Conservation (phyloP, 176 grass and related monocot species). For the Carex scoparia region DNA sequence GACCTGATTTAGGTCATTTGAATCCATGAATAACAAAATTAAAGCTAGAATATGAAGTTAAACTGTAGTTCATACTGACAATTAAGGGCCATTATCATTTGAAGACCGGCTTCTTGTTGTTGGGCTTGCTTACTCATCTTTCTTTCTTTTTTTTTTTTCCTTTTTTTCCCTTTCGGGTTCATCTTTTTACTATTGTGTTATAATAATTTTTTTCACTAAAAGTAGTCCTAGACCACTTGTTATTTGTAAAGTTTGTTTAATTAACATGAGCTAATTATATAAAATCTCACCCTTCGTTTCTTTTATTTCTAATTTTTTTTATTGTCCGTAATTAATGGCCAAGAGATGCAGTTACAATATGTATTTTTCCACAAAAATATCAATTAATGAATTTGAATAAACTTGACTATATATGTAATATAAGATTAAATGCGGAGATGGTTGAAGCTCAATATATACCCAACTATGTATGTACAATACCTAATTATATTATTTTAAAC, state of each 20-base stretch:
- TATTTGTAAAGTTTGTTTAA: neutral
- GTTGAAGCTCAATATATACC: too few relatives aligned
- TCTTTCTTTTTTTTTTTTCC: too few relatives aligned
- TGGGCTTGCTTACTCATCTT: neutral
- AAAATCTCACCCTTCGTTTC: too few relatives aligned
- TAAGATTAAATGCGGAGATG: too few relatives aligned
- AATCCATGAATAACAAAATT: neutral
- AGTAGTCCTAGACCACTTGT: neutral
- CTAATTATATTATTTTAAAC: too few relatives aligned
- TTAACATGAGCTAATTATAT: neutral
- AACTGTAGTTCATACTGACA: neutral
- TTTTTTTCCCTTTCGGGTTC: neutral
- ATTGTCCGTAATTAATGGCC: too few relatives aligned
- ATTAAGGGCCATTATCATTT: neutral
- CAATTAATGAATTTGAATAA: too few relatives aligned
- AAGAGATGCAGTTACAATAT: too few relatives aligned
- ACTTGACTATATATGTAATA: too few relatives aligned
- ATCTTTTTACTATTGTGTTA: neutral
- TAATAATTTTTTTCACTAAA: neutral
- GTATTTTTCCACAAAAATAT: too few relatives aligned
- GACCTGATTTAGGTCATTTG: neutral
- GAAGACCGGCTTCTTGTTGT: neutral
- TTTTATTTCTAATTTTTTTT: too few relatives aligned
- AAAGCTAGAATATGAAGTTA: neutral
- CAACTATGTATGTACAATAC: too few relatives aligned